Percentiles rank a stretch among this genome's conserved stretches.
Evolutionary conservation across 352 stramenopile species (phyloP).

Genomic region (Saprolegnia diclina): DNA sequence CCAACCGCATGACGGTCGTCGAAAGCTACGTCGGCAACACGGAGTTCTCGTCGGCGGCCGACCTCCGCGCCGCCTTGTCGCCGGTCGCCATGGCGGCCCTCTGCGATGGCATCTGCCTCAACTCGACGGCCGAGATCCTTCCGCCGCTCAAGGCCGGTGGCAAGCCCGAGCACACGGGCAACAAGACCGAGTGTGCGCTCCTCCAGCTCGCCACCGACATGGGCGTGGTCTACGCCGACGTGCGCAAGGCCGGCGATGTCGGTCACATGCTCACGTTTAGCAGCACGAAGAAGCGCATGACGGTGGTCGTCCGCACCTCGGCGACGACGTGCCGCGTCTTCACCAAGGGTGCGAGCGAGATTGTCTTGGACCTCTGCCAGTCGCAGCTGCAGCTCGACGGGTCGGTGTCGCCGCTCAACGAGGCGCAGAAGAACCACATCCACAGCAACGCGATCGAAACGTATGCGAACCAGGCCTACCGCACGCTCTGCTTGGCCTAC

Average conservation of each 20-base stretch:
- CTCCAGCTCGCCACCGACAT: constrained; percentile 49
- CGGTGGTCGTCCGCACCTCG: constrained; percentile 44
- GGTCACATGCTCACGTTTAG: constrained; percentile 61
- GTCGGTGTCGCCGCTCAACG: constrained; percentile 33
- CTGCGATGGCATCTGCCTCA: constrained; percentile 42
- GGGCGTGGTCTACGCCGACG: constrained; percentile 39
- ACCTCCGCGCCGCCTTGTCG: background rate
- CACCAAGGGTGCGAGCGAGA: constrained; percentile 55
- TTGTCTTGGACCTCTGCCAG: constrained; percentile 49
- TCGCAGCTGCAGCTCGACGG: constrained; percentile 42
- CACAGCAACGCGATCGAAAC: constrained; percentile 59
- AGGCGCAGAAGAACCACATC: constrained; percentile 38
- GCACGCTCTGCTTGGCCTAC: constrained; percentile 77
- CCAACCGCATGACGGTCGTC: constrained; percentile 93
- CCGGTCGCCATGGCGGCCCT: constrained; percentile 34
- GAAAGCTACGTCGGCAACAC: constrained; percentile 45
- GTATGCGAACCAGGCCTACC: constrained; percentile 62
- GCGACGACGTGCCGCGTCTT: constrained; percentile 44
- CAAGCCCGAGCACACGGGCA: constrained; percentile 52
- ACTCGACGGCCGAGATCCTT: constrained; percentile 58
- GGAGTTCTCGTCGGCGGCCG: constrained; percentile 28
- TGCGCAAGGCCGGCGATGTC: constrained; percentile 28
- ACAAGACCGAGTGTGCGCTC: constrained; percentile 63
- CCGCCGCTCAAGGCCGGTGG: constrained; percentile 38
- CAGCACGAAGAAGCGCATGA: constrained; percentile 67